Base-by-base conservation (phyloP, 805 yeast genomes). In the Komagataella phaffii region DNA sequence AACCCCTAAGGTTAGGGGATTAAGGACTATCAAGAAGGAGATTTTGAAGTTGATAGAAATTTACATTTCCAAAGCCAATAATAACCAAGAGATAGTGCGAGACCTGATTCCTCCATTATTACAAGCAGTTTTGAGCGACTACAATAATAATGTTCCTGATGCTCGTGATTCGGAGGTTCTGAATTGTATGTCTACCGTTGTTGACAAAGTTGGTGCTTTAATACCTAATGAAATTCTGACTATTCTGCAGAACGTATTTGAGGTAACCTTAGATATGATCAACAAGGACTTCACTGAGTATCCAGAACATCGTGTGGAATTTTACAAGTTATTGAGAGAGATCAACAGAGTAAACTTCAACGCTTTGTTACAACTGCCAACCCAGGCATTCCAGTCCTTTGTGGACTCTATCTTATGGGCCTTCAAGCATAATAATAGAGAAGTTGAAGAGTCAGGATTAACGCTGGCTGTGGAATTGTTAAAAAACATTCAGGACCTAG, bases 351-450 rank as follows among this genome's bases (percentile, higher is more conserved):
- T 85, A 62, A 83, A 93, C 17, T 93, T 93, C 75, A 77, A 80
- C 53, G 96, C 97, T 0, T 75, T 93, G 57, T 73, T 88, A 54
- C 86, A 88, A 65, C 76, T 93, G 56, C 95, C 97, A 7, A 91
- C 95, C 3, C 89, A 81, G 56, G 95, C 96, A 21, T 91, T 93
- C 76, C 89, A 86, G 63, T 77, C 88, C 53, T 84, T 93, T 53
- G 81, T 93, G 54, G 91, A 89, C 68, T 95, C 98, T 2, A 90
- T 96, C 48, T 74, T 93, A 61, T 93, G 99, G 99, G 97, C 98
- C 0, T 87, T 93, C 67, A 91, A 93, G 69, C 99, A 93, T 67
- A 93, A 90, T 62, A 90, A 93, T 68, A 81, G 98, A 66, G 98
- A 91, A 52, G 97, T 93, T 52, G 99, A 93, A 67, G 90, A 85